Conservation (phyloP, 1,139 yeast genomes). For the Suhomyces choctaworum region DNA sequence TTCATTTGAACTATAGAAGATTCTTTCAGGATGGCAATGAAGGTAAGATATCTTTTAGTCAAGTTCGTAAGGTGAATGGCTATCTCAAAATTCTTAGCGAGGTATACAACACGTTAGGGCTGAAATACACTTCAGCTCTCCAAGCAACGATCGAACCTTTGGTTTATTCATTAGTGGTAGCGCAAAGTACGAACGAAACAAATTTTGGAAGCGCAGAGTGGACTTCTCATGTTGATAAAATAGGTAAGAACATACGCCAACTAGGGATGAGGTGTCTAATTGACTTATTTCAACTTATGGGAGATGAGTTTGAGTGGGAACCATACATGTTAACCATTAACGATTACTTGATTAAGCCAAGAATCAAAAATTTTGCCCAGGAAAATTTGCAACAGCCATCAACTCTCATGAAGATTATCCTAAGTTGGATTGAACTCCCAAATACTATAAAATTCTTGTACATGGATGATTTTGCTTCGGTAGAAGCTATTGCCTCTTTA, state of each 20-base stretch:
- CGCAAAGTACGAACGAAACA: slow-evolving; percentile 50
- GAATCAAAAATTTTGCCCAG: slow-evolving; percentile 63
- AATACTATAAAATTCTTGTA: slow-evolving; percentile 54
- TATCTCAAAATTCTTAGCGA: slow-evolving; percentile 69
- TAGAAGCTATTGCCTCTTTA: slow-evolving; percentile 55
- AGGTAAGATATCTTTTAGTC: slow-evolving; percentile 21
- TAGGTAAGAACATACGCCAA: slow-evolving; percentile 59
- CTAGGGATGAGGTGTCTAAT: slow-evolving; percentile 59
- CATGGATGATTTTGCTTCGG: slow-evolving; percentile 57
- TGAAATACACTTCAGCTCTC: slow-evolving; percentile 52
- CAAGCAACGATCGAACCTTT: slow-evolving; percentile 59
- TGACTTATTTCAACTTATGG: slow-evolving; percentile 51
- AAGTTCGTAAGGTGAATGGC: slow-evolving; percentile 63
- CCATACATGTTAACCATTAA: slow-evolving; percentile 53
- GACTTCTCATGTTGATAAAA: slow-evolving; percentile 34
- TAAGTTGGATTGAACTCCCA: slow-evolving; percentile 58
- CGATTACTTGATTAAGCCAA: slow-evolving; percentile 57
- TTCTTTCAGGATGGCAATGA: slow-evolving; percentile 28
- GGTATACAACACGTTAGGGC: slow-evolving; percentile 62
- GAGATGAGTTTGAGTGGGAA: slow-evolving; percentile 56
- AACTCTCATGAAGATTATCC: slow-evolving; percentile 66
- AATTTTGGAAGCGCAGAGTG: slow-evolving; percentile 17
- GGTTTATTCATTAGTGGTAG: slow-evolving; percentile 54
- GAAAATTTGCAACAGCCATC: slow-evolving; percentile 87
- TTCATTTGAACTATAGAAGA: slow-evolving; percentile 46